Conservation (phyloP, 2,329 filamentous ascomycete species). For the Chaetomium globosum region DNA sequence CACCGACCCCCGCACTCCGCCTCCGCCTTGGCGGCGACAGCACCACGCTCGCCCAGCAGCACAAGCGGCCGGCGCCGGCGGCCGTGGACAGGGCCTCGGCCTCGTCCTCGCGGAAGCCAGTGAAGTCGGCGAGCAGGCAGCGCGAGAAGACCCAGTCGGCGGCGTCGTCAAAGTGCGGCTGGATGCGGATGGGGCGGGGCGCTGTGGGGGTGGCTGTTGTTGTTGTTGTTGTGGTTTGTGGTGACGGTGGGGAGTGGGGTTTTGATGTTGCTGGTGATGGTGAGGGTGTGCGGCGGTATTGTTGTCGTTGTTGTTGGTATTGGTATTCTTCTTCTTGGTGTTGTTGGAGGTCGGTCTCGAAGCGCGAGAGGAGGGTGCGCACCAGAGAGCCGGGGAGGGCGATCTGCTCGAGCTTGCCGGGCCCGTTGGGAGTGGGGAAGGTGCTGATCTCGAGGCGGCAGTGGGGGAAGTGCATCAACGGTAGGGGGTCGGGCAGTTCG, state of each 20-base stretch:
- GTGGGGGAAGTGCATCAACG: constrained; percentile 33
- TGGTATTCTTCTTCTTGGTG: constrained; percentile 1
- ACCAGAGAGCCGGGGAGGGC: constrained; percentile 31
- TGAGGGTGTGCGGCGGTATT: neutral
- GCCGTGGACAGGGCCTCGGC: constrained; percentile 28
- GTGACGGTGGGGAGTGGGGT: too few species aligned
- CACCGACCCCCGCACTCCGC: neutral
- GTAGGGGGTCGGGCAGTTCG: neutral
- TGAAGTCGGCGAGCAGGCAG: constrained; percentile 35
- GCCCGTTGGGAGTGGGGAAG: constrained; percentile 3
- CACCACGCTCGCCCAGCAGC: constrained; percentile 36
- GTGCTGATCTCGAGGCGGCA: constrained; percentile 30
- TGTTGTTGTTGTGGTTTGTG: too few species aligned
- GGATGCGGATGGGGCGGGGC: constrained; percentile 12
- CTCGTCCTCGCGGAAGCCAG: constrained; percentile 31
- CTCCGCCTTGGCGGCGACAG: constrained; percentile 12
- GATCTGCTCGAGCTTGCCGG: constrained; percentile 28
- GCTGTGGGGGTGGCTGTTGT: too few species aligned
- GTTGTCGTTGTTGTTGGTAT: neutral
- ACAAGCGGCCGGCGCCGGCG: constrained; percentile 26
- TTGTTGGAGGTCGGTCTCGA: constrained; percentile 12
- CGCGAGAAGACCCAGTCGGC: constrained; percentile 36
- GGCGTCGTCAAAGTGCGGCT: constrained; percentile 34
- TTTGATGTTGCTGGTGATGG: too few species aligned
- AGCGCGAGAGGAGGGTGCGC: constrained; percentile 28